Evolutionary conservation across 345 rosid genomes (phyloP), one percentile per base, ranked within the genome.

Genomic region (Brassica carinata): DNA sequence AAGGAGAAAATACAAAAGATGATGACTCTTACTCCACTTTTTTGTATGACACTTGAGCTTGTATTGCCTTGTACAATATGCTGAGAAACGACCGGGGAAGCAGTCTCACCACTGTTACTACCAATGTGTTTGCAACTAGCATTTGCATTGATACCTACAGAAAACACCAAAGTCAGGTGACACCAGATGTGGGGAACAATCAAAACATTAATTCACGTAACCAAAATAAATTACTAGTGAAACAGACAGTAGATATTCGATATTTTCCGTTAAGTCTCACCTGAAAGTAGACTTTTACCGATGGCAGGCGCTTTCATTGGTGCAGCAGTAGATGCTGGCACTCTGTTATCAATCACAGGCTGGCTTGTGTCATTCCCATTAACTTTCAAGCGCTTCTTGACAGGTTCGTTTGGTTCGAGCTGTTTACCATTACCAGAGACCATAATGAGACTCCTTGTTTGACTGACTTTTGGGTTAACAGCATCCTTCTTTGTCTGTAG

Each of bases 321-420:
- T 72, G 84, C 84, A 69, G 64, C 77, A 76, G 81, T 48, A 40
- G 79, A 77, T 71, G 69, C 62, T 67, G 77, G 83, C 69, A 36
- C 82, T 34, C 53, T 77, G 69, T 74, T 53, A 80, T 79, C 87
- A 8, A 84, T 34, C 73, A 72, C 77, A 73, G 64, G 66, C 75
- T 72, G 90, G 51, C 81, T 73, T 72, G 86, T 80, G 85, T 64
- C 84, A 29, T 82, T 75, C 62, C 68, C 87, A 64, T 64, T 66
- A 5, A 79, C 81, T 91, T 82, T 92, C 67, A 87, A 53, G 67
- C 91, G 94, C 83, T 96, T 96, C 77, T 82, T 90, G 40, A 83
- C 87, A n/a, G 88, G 95, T 84, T 84, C 92, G 72, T 83, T 85
- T 64, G 78, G 73, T 71, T 85, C 91, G 40, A 68, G 40, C 70